Base-by-base conservation (phyloP, 2,329 filamentous ascomycete species). In the Arachnomyces sp. region DNA sequence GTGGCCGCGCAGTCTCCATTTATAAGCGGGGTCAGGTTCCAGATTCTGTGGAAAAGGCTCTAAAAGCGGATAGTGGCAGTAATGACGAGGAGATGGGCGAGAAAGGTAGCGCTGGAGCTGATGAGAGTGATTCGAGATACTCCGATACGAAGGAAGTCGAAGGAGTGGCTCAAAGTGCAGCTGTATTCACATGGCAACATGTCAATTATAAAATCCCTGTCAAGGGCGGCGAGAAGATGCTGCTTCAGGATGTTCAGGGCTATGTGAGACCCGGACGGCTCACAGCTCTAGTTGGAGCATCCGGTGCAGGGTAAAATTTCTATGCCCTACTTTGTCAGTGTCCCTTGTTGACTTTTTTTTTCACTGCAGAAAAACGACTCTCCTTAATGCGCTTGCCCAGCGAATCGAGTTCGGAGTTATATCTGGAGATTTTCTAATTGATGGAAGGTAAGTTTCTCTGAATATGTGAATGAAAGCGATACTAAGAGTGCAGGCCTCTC, bases 111-210 rank as follows among this genome's bases (percentile, higher is more conserved):
- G 42, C 44, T 16, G 34, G 41, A 13, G 38, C 35, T 3, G 28
- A 44, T 12, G 54, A 50, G 39, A 54, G 18, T 39, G 49, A 54
- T 17, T 54, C 51, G 12, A 54, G 50, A 14, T 46, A 50, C 33
- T 48, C 44, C 14, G 43, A 56, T 30, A 48, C 49, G 8, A 49
- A 53, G 34, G 55, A 63, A 38, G 60, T 69, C 32, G 60, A 70
- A 28, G 68, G 68, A 2, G 72, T 82, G 11, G 74, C 75, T 2
- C 76, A 74, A 52, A 81, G 81, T 44, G 77, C 82, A 36, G 77
- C 79, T 28, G 70, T 87, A n/a, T 71, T 94, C 44, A 94, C 88
- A 0, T 94, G 87, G 83, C 84, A 90, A 57, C 72, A 84, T 48
- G 77, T 95, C 44, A 85, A 81, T 55, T 94, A 94, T 57, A 74